Percentiles rank a stretch among this genome's conserved stretches.
Conservation (phyloP, 164 flowering plant genomes). For the Macadamia integrifolia region DNA sequence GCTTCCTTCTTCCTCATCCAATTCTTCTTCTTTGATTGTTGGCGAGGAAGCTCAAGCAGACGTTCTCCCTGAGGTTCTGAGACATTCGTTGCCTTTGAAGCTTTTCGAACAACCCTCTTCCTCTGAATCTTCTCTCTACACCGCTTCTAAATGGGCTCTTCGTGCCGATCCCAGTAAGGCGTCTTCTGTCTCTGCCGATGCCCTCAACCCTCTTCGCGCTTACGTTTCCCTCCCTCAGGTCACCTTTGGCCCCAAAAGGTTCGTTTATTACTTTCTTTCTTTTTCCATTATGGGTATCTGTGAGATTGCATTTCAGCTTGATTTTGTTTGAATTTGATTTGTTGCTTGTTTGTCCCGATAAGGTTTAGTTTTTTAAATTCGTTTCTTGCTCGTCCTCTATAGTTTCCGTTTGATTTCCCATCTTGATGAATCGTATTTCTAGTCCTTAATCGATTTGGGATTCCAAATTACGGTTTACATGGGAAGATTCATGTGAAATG, state of each 20-base stretch:
- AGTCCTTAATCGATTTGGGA: too few species aligned
- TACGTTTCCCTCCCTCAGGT: slow-evolving; percentile 67
- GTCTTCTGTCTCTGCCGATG: slow-evolving; percentile 34
- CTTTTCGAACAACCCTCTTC: slow-evolving; percentile 23
- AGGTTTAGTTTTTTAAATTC: not conserved
- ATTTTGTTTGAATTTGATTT: not conserved
- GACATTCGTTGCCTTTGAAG: slow-evolving; percentile 67
- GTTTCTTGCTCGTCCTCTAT: not conserved
- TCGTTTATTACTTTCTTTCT: not conserved
- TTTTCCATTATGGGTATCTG: not conserved
- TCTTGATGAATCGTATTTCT: too few species aligned
- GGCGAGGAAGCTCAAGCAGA: slow-evolving; percentile 41
- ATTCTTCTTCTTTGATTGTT: not conserved
- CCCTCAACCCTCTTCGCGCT: slow-evolving; percentile 59
- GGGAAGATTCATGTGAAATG: too few species aligned
- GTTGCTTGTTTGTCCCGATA: not conserved
- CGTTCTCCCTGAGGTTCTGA: slow-evolving; percentile 76
- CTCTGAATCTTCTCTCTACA: slow-evolving; percentile 23
- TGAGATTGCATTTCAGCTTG: not conserved
- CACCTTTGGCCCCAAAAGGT: slow-evolving; percentile 76
- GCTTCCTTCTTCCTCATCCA: slow-evolving; percentile 14
- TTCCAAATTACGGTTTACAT: too few species aligned
- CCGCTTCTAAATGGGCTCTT: slow-evolving; percentile 49
- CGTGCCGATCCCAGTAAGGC: slow-evolving; percentile 20
- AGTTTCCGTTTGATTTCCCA: too few species aligned